Evolutionary conservation across 164 flowering plant species (phyloP), one percentile per base, ranked within the genome.

Genomic region (Macadamia integrifolia): DNA sequence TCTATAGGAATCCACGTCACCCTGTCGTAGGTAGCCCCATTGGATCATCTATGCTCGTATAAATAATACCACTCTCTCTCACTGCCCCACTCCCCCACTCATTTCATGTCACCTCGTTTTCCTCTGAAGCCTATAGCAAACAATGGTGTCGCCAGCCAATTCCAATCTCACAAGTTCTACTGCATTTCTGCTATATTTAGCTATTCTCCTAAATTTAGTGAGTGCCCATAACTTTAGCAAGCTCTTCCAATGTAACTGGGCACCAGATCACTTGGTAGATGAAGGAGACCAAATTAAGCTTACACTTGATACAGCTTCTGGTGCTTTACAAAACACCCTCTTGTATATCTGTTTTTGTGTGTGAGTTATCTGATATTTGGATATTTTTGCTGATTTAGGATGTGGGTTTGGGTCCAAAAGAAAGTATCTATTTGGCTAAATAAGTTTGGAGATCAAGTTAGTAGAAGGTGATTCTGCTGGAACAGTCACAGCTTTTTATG

Each of bases 401-500:
- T 74, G 77, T 31, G 82, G 82, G 31, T 73, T 79, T 15, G 69
- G 62, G 58, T 79, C 82, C 6, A 73, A 71, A 72, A 73, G 65
- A 3, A 75, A 58, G 65, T 79, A 79, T 58, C 61, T 79, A 18
- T 79, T 74, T 23, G 82, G 76, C 10, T 69, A 76, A 72, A 67
- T 66, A 46, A 72, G 70, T 58, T 63, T 69, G 1, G 69, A 74
- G n/a, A 58, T 79, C 61, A 76, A 79, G 68, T 58, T 79, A 49
- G 64, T 76, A 31, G 55, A 58, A 59, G 78, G 79, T 32, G 77
- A 79, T 56, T 79, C 80, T 30, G 79, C 80, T 17, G 82, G 80
- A 35, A 35, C 40, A 2, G 40, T 35, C 3, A 35, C 40, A 35
- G 40, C 40, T 35, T 35, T 35, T 35, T 78, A 78, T 61, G 78